A percentile compares a stretch with the other conserved stretches of the same genome.
Conservation (phyloP, 2,329 filamentous ascomycete species). For the Aspergillus piperis region DNA sequence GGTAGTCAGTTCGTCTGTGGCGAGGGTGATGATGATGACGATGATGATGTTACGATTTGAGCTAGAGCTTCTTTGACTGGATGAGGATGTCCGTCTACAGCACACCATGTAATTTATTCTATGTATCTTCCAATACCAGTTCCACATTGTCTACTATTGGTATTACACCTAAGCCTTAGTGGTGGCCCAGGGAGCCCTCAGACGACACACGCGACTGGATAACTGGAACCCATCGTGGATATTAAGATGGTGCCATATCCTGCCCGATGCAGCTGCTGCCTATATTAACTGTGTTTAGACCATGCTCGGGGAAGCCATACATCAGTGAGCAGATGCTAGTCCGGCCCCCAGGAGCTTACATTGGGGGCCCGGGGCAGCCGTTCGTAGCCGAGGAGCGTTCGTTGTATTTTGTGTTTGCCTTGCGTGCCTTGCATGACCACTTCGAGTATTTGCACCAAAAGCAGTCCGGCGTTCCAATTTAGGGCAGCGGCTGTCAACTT, state of each 20-base stretch:
- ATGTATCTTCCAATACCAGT: not conserved
- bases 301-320: not conserved
- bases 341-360: not conserved
- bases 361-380: not conserved
- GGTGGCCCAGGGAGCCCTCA: not conserved
- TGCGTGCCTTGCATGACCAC: not conserved
- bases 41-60: slow-evolving; percentile 9
- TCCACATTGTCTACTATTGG: not conserved
- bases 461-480: not conserved
- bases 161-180: not conserved
- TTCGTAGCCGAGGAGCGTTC: not conserved
- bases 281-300: not conserved
- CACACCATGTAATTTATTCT: not conserved
- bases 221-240: not conserved
- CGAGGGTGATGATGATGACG: not conserved
- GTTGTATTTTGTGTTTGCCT: not conserved
- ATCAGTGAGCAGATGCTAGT: not conserved
- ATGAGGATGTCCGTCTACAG: not conserved
- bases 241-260: not conserved
- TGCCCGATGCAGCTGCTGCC: not conserved
- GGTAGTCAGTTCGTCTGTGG: slow-evolving; percentile 22
- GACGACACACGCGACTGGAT: not conserved
- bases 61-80: not conserved
- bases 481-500: slow-evolving; percentile 5
- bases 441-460: not conserved